Base-by-base conservation (phyloP, 2,329 filamentous ascomycete species). In the Penicillium sp. region DNA sequence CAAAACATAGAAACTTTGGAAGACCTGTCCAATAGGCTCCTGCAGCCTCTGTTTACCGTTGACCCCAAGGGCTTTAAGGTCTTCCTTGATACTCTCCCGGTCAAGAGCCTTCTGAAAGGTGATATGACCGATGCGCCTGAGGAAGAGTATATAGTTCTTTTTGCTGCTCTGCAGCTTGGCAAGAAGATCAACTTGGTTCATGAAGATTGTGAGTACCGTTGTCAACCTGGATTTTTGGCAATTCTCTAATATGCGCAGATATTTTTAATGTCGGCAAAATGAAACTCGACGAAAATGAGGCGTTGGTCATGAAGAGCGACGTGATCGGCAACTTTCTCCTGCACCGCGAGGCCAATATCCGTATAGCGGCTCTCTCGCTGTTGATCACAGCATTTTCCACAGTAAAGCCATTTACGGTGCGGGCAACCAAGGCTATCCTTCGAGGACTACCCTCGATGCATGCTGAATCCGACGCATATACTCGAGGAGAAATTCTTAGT, bases 401-500 rank as follows among this genome's bases (percentile, higher is more conserved):
- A 0, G 91, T 89, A 3, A 86, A 85, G 52, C 89, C 91, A 1
- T 87, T 96, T 52, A 87, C 87, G 0, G 67, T 75, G 0, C 80
- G 78, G 10, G 82, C 87, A 0, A 79, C 97, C 3, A 72, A 76
- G 3, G 81, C 89, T 13, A 77, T 97, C 2, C 81, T 81, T 53
- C 79, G 78, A 35, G 86, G 90, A 58, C 76, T 97, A 4, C 81
- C 84, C 1, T 83, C 87, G 17, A 86, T 93, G 62, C 89, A 96
- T 70, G 86, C 91, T 3, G 93, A 97, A 61, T 86, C 90, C 0
- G 92, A 97, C 70, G 87, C 93, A 6, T 91, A 93, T 66, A 89
- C 93, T 63, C 86, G 94, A 56, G 89, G 93, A 57, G 91, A 96
- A 65, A 81, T 96, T 1, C 81, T 93, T 27, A 86, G 86, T 25